These are phyloP conservation scores for Chlorociboria aeruginascens DNA, from an alignment of 495 filamentous ascomycete species.

Conservation along the genomic window DNA sequence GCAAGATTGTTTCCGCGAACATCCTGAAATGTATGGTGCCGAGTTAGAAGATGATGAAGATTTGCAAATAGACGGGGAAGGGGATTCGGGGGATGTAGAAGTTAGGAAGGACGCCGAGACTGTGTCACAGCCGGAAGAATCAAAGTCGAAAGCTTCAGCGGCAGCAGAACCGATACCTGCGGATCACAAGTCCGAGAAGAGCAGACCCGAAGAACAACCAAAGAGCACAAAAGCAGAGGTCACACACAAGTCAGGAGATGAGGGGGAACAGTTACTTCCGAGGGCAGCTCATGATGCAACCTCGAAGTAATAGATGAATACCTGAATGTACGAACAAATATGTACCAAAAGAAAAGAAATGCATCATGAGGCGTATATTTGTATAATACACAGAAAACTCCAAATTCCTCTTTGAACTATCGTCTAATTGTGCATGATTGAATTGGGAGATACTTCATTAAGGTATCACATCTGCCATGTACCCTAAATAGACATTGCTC, in stretches of 20 bases:
- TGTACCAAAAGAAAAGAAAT: constrained; percentile 6
- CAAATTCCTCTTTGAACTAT: too few relatives aligned
- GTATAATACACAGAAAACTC: too few relatives aligned
- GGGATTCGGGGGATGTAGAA: constrained; percentile 8
- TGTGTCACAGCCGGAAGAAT: background rate
- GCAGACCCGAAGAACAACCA: constrained; percentile 5
- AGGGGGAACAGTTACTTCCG: constrained; percentile 34
- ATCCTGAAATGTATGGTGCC: constrained; percentile 86
- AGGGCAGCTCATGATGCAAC: constrained; percentile 37
- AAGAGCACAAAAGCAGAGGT: constrained; percentile 2
- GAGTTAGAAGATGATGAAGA: constrained; percentile 82
- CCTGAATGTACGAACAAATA: background rate
- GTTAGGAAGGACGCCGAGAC: background rate
- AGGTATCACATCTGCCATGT: too few relatives aligned
- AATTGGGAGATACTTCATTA: too few relatives aligned
- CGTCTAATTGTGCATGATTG: too few relatives aligned
- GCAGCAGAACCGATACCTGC: background rate
- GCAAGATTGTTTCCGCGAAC: constrained; percentile 90
- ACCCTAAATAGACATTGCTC: too few relatives aligned
- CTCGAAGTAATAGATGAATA: constrained; percentile 6
- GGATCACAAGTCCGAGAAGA: constrained; percentile 8
- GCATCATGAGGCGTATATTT: background rate
- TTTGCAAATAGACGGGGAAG: constrained; percentile 25
- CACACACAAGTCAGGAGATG: constrained; percentile 15
- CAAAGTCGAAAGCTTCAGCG: background rate